phyloP scores from a whole-genome alignment of 352 stramenopile genomes.

The Thraustochytrium striatum region DNA sequence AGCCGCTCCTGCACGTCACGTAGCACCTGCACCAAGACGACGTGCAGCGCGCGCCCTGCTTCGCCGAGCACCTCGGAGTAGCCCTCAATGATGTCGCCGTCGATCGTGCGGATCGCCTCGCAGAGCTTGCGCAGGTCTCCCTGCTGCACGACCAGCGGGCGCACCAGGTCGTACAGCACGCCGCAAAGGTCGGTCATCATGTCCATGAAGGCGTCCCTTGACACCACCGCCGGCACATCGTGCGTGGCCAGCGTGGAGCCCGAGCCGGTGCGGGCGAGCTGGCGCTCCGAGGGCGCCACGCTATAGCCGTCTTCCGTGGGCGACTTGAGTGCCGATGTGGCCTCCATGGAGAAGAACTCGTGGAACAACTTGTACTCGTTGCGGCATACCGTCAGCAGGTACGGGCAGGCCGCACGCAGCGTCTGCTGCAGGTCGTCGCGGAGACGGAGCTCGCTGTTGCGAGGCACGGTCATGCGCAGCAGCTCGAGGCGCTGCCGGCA shows the following conservation, averaged over 20 bases:
- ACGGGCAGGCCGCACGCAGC: slow-evolving; percentile 26
- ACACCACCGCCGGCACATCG: not conserved
- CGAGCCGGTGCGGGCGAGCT: not conserved
- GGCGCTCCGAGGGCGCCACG: not conserved
- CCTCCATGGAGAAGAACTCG: slow-evolving; percentile 38
- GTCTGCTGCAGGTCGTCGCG: slow-evolving; percentile 18
- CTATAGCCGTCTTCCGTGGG: no score
- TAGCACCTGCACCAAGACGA: slow-evolving; percentile 26
- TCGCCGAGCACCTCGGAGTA: slow-evolving; percentile 23
- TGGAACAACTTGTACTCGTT: slow-evolving; percentile 43
- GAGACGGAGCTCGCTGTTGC: not conserved
- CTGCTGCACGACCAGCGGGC: slow-evolving; percentile 23
- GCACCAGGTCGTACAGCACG: slow-evolving; percentile 37
- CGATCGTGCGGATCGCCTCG: slow-evolving; percentile 26
- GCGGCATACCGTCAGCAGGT: slow-evolving; percentile 28
- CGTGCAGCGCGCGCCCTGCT: slow-evolving; percentile 10
- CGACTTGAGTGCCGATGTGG: not conserved
- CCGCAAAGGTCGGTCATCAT: slow-evolving; percentile 44
- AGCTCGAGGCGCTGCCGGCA: slow-evolving; percentile 14
- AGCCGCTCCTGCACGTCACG: slow-evolving; percentile 35
- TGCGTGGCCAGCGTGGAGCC: not conserved
- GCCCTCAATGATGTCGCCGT: slow-evolving; percentile 43
- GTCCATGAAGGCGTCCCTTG: slow-evolving; percentile 22
- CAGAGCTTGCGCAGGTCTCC: slow-evolving; percentile 19
- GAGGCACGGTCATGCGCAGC: slow-evolving; percentile 3